Evolutionary conservation across 495 filamentous ascomycete genomes (phyloP).

Genomic region (Cenococcum geophilum): DNA sequence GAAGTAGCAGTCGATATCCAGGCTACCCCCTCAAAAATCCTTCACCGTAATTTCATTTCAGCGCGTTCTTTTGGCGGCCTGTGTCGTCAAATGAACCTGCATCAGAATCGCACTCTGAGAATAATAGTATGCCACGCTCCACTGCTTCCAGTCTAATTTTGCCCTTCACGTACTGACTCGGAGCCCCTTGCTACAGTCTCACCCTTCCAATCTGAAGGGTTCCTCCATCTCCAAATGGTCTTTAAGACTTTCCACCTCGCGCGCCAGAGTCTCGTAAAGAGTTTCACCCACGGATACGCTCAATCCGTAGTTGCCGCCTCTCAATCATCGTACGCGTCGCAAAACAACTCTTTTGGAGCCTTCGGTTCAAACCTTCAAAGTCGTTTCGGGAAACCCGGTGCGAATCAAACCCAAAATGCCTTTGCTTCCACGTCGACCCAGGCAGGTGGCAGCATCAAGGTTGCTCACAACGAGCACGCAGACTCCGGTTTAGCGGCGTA

Average conservation of each 20-base stretch:
- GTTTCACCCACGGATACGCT: constrained; percentile 93
- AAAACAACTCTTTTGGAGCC: constrained; percentile 50
- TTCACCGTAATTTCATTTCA: background rate
- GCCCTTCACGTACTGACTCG: constrained; percentile 4
- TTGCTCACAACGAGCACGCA: constrained; percentile 18
- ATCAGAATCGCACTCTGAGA: constrained; percentile 43
- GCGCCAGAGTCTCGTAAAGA: constrained; percentile 93
- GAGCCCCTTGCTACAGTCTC: constrained; percentile 32
- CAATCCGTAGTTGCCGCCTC: constrained; percentile 80
- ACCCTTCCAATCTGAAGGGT: constrained; percentile 44
- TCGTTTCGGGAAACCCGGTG: constrained; percentile 52
- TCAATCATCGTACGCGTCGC: constrained; percentile 58
- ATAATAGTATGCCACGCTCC: constrained; percentile 43
- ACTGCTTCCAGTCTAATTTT: background rate
- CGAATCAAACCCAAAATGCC: constrained; percentile 66
- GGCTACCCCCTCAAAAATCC: background rate
- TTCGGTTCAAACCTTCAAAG: constrained; percentile 44
- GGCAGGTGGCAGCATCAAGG: constrained; percentile 44
- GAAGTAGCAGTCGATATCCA: background rate
- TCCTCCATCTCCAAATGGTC: constrained; percentile 63
- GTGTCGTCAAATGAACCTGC: constrained; percentile 63
- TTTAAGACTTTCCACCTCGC: constrained; percentile 85
- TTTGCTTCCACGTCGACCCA: constrained; percentile 50
- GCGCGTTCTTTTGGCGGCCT: constrained; percentile 58
- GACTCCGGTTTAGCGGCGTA: constrained; percentile 63